phyloP scores from a whole-genome alignment of 192 early-diverging fungal species.

The Backusella psychrophila region DNA sequence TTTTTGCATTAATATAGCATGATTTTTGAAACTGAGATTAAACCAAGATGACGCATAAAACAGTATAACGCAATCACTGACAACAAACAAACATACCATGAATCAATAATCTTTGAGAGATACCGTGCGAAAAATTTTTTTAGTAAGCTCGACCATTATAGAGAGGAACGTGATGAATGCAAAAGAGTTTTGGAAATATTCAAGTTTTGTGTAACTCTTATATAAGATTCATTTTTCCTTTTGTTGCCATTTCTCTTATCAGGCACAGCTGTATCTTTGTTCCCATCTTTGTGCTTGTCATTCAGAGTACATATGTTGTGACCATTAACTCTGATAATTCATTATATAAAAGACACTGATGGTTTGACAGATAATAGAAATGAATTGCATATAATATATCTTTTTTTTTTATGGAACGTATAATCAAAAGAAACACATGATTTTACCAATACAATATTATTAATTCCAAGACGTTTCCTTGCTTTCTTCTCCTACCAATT shows the following conservation, averaged over 20 bases:
- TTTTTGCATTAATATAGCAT: background rate
- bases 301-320: too few relatives aligned
- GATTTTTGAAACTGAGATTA: slow-evolving; percentile 3
- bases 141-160: background rate
- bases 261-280: too few relatives aligned
- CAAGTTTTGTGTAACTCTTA: background rate
- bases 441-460: background rate
- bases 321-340: too few relatives aligned
- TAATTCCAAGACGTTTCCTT: background rate
- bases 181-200: background rate
- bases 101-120: background rate
- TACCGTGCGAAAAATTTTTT: background rate
- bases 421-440: too few relatives aligned
- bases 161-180: background rate
- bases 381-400: too few relatives aligned
- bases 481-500: background rate
- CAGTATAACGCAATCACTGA: background rate
- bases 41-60: background rate
- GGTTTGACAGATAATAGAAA: too few relatives aligned
- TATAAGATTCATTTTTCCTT: background rate
- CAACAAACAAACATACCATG: background rate
- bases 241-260: too few relatives aligned
- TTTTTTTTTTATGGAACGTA: too few relatives aligned
- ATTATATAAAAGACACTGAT: too few relatives aligned
- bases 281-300: too few relatives aligned